Percentiles rank a stretch among this genome's conserved stretches.
Conservation (phyloP, 2,329 filamentous ascomycete species). For the Aspergillus luchuensis region DNA sequence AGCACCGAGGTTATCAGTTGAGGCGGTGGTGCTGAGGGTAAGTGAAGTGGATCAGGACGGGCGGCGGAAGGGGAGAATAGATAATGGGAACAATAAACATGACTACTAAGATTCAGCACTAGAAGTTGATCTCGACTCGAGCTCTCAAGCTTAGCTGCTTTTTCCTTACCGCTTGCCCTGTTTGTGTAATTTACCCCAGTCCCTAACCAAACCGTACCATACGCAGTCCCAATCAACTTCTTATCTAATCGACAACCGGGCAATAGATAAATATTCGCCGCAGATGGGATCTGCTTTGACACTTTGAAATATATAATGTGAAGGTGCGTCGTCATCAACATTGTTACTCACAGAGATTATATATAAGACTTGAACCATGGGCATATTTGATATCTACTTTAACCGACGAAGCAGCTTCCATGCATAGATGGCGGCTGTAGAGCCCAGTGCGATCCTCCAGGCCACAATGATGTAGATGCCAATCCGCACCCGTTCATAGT, state of each 20-base stretch:
- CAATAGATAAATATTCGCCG: too few species aligned
- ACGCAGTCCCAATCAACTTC: too few species aligned
- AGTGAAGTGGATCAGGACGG: not conserved
- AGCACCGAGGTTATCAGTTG: not conserved
- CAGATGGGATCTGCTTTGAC: too few species aligned
- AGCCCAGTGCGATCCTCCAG: conserved; percentile 39
- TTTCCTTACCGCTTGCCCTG: not conserved
- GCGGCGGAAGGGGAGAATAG: not conserved
- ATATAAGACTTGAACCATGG: not conserved
- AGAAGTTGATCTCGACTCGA: not conserved
- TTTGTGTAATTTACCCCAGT: not conserved
- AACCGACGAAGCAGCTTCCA: conserved; percentile 33
- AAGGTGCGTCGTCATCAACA: not conserved
- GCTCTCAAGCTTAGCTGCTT: not conserved
- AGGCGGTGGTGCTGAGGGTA: not conserved
- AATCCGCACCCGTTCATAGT: conserved; percentile 43
- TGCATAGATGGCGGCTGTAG: conserved; percentile 30
- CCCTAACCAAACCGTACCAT: too few species aligned
- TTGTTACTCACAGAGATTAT: not conserved
- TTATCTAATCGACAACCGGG: too few species aligned
- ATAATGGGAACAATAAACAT: not conserved
- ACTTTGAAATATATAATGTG: not conserved
- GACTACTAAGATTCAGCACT: not conserved
- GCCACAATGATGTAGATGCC: conserved; percentile 45
- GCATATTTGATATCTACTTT: conserved; percentile 1